Conservation (phyloP, 1,284 basidiomycete genomes). For the Mycena citricolor region DNA sequence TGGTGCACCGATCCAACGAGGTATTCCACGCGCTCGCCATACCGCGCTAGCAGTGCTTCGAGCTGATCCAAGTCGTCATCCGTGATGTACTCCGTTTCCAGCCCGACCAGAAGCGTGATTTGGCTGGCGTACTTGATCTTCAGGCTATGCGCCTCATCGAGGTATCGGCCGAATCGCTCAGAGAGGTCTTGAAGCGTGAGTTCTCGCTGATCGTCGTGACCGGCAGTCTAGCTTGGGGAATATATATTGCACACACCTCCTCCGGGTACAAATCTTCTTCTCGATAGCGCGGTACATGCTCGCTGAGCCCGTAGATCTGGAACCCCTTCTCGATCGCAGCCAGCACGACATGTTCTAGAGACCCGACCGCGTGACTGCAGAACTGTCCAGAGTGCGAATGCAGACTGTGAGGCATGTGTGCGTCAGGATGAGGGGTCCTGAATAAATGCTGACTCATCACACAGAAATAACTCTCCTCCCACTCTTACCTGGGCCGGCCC, state of each 20-base stretch:
- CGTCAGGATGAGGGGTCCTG: too few relatives aligned
- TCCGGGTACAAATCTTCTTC: constrained; percentile 87
- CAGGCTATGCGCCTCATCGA: constrained; percentile 76
- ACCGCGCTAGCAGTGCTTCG: constrained; percentile 45
- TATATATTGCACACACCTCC: constrained; percentile 59
- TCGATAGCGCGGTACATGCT: constrained; percentile 90
- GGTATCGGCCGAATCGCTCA: constrained; percentile 64
- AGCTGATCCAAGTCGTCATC: constrained; percentile 64
- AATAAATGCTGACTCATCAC: too few relatives aligned
- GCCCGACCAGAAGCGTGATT: constrained; percentile 83
- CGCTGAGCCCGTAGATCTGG: constrained; percentile 81
- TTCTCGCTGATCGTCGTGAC: constrained; percentile 39
- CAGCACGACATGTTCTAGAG: constrained; percentile 74
- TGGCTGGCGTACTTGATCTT: constrained; percentile 53
- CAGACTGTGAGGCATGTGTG: constrained; percentile 88
- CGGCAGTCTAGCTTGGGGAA: constrained; percentile 9
- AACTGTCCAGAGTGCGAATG: constrained; percentile 97
- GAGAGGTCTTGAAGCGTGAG: constrained; percentile 47
- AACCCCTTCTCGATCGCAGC: constrained; percentile 82
- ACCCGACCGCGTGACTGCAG: constrained; percentile 83
- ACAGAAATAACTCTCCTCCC: too few relatives aligned
- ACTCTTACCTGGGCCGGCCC: too few relatives aligned
- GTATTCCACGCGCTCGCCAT: constrained; percentile 84
- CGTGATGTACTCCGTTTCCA: constrained; percentile 92
- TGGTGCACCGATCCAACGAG: constrained; percentile 94